Percentiles rank a stretch among this genome's conserved stretches.
Conservation (phyloP, 2,329 filamentous ascomycete genomes). For the Hymenotorrendiella dingleyae region DNA sequence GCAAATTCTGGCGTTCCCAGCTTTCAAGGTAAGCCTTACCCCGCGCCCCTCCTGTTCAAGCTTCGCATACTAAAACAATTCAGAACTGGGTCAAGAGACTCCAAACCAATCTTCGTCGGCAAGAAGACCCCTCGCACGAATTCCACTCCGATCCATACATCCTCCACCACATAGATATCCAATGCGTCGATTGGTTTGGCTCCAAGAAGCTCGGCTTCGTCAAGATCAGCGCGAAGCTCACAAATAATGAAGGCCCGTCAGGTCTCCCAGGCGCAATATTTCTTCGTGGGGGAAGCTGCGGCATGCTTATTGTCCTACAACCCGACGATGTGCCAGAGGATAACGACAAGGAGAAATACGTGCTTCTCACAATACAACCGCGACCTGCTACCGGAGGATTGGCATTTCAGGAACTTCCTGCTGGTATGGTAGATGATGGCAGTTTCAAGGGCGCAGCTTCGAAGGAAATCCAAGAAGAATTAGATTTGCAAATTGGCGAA, state of each 20-base stretch:
- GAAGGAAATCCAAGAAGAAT: slow-evolving; percentile 55
- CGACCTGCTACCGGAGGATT: slow-evolving; percentile 50
- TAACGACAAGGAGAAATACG: slow-evolving; percentile 44
- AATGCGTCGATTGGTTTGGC: slow-evolving; percentile 49
- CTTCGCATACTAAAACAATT: not conserved
- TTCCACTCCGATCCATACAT: slow-evolving; percentile 50
- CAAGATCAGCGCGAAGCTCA: slow-evolving; percentile 45
- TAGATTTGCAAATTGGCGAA: slow-evolving; percentile 47
- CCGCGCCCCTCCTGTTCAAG: not conserved
- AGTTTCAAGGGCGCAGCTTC: slow-evolving; percentile 53
- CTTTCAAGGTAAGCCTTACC: slow-evolving; percentile 40
- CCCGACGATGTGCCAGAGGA: slow-evolving; percentile 40
- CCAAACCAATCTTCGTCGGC: slow-evolving; percentile 19
- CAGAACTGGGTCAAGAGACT: slow-evolving; percentile 24
- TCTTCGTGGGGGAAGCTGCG: slow-evolving; percentile 54
- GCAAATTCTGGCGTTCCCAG: slow-evolving; percentile 41
- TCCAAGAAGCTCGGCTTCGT: slow-evolving; percentile 48
- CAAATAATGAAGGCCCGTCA: slow-evolving; percentile 43
- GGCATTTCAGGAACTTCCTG: slow-evolving; percentile 50
- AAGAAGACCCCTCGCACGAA: slow-evolving; percentile 35
- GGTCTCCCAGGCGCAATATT: slow-evolving; percentile 49
- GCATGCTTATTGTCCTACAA: slow-evolving; percentile 42
- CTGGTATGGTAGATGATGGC: slow-evolving; percentile 52
- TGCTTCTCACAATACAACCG: slow-evolving; percentile 54
- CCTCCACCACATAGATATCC: slow-evolving; percentile 45